Evolutionary conservation across 345 rosid genomes (phyloP).

Genomic region (Cardamine chenopodiifolia): DNA sequence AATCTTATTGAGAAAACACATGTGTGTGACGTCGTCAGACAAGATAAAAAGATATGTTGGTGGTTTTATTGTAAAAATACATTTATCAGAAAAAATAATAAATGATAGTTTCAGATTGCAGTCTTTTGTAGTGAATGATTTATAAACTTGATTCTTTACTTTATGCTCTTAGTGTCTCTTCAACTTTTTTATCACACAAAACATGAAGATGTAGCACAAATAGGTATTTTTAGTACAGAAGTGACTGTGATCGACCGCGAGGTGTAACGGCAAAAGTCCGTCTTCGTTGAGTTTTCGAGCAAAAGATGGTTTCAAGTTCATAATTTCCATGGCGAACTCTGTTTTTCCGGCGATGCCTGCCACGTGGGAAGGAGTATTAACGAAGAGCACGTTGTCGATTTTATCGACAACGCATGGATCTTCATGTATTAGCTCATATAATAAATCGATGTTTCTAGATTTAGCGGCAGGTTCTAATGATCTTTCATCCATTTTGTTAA

Average conservation of each 20-base stretch:
- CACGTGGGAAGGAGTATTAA: conserved; percentile 45
- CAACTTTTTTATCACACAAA: too few relatives aligned
- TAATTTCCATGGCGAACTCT: conserved; percentile 41
- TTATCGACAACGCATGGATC: conserved; percentile 27
- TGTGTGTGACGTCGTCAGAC: too few relatives aligned
- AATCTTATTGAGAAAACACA: too few relatives aligned
- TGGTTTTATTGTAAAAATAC: too few relatives aligned
- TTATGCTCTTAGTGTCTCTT: too few relatives aligned
- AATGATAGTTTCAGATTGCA: too few relatives aligned
- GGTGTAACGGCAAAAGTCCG: conserved; percentile 44
- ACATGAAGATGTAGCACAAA: too few relatives aligned
- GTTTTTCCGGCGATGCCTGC: conserved; percentile 40
- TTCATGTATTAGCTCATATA: conserved; percentile 33
- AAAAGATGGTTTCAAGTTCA: conserved; percentile 47
- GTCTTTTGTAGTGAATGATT: too few relatives aligned
- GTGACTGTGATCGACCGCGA: conserved; percentile 33
- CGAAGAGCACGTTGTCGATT: conserved; percentile 35
- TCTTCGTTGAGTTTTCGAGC: conserved; percentile 36
- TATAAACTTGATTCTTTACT: too few relatives aligned
- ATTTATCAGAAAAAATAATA: too few relatives aligned
- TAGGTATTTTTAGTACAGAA: too few relatives aligned
- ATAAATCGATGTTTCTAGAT: conserved; percentile 30
- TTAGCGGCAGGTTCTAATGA: conserved; percentile 20
- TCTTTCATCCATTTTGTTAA: conserved; percentile 12
- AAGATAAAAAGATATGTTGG: too few relatives aligned